Conservation (phyloP, 83 land plant species). For the Picea abies region DNA sequence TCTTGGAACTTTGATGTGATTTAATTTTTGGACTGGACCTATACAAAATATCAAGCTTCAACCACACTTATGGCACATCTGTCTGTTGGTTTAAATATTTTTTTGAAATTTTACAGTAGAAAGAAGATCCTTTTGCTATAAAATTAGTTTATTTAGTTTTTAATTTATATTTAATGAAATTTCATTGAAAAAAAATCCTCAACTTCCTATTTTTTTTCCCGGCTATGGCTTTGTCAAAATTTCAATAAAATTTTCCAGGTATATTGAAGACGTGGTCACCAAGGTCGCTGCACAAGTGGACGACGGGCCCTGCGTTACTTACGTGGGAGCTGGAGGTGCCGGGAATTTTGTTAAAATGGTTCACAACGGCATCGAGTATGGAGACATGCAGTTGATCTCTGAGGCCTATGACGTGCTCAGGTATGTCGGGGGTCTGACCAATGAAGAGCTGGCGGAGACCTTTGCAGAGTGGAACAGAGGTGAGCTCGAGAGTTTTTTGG, state of each 20-base stretch:
- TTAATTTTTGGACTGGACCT: no score
- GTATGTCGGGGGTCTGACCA: conserved; percentile 32
- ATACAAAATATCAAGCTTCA: no score
- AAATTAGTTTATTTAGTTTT: no score
- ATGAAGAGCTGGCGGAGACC: conserved; percentile 25
- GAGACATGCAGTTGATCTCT: conserved; percentile 45
- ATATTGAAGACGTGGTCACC: conserved; percentile 15
- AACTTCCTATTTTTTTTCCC: no score
- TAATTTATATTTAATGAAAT: no score
- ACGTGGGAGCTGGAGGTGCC: conserved; percentile 39
- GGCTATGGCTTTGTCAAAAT: no score
- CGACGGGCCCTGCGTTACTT: conserved; percentile 49
- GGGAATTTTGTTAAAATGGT: conserved; percentile 52
- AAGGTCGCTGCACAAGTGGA: conserved; percentile 43
- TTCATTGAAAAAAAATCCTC: no score
- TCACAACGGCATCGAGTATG: conserved; percentile 46
- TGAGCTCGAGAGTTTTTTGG: conserved; percentile 42
- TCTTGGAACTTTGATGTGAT: no score
- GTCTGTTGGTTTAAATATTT: no score
- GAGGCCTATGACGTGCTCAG: conserved; percentile 43
- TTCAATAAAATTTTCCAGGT: background rate
- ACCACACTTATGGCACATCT: no score
- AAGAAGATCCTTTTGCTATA: no score
- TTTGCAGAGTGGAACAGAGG: conserved; percentile 46
- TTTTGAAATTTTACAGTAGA: no score